Conservation (phyloP, 2,329 filamentous ascomycete genomes). For the Xylaria sp. region DNA sequence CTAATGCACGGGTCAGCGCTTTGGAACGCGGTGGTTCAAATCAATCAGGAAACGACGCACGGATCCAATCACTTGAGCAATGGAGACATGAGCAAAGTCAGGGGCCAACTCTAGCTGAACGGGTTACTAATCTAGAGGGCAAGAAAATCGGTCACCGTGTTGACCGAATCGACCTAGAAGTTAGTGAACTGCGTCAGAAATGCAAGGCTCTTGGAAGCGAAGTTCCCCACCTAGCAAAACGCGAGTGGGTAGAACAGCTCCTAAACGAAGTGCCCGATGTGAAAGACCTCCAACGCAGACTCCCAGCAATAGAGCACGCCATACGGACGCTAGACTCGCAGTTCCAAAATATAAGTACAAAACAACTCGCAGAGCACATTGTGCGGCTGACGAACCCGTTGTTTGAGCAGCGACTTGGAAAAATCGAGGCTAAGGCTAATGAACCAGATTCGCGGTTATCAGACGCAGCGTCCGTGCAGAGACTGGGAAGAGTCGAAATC, state of each 20-base stretch:
- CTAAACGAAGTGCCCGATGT: conserved; percentile 40
- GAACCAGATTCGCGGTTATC: conserved; percentile 39
- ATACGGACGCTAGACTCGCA: conserved; percentile 57
- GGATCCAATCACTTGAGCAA: conserved; percentile 28
- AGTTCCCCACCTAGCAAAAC: conserved; percentile 16
- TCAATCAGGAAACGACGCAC: not conserved
- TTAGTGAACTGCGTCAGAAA: conserved; percentile 17
- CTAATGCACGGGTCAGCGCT: not conserved
- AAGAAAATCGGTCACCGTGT: conserved; percentile 20
- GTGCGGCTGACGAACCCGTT: conserved; percentile 49
- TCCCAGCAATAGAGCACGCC: conserved; percentile 52
- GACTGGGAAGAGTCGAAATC: conserved; percentile 27
- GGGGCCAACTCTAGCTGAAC: conserved; percentile 14
- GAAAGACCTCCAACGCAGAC: conserved; percentile 46
- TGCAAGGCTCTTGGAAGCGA: conserved; percentile 15
- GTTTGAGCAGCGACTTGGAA: conserved; percentile 29
- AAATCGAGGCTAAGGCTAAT: conserved; percentile 16
- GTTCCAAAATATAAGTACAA: conserved; percentile 62
- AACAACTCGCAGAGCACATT: conserved; percentile 55
- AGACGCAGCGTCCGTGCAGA: conserved; percentile 41
- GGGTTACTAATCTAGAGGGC: conserved; percentile 21
- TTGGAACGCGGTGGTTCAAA: conserved; percentile 3
- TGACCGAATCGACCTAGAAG: conserved; percentile 23
- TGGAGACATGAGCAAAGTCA: conserved; percentile 36
- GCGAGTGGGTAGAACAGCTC: conserved; percentile 30